Conservation (phyloP, 2,329 filamentous ascomycete species). For the Thielaviopsis euricoi region DNA sequence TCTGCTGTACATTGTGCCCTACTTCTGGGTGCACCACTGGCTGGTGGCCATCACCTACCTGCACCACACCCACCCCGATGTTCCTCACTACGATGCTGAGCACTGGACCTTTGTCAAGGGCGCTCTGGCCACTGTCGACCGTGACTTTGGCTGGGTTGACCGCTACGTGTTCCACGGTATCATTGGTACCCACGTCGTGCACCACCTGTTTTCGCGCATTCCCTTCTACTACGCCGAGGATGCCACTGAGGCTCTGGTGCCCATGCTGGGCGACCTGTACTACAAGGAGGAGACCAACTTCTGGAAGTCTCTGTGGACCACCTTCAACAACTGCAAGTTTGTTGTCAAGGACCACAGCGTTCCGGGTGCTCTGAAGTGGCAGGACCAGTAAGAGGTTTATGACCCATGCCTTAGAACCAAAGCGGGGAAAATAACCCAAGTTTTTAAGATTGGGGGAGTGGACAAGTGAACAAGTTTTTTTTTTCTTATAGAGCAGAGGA, state of each 20-base stretch:
- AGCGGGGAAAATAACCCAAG: too few species aligned
- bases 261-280: constrained; percentile 39
- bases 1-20: constrained; percentile 46
- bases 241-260: constrained; percentile 39
- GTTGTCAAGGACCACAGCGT: constrained; percentile 20
- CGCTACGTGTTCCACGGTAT: constrained; percentile 51
- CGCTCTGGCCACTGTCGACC: constrained; percentile 45
- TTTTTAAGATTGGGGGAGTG: too few species aligned
- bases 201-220: constrained; percentile 38
- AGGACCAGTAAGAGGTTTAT: not conserved
- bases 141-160: constrained; percentile 47
- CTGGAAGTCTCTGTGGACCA: constrained; percentile 27
- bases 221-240: constrained; percentile 36
- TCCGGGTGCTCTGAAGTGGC: constrained; percentile 13
- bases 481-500: not conserved
- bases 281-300: constrained; percentile 26
- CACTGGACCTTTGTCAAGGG: constrained; percentile 47
- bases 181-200: constrained; percentile 46
- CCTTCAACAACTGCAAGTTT: constrained; percentile 30
- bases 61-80: constrained; percentile 40
- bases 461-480: not conserved
- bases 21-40: constrained; percentile 57
- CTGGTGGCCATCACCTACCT: constrained; percentile 61
- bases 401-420: too few species aligned
- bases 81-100: constrained; percentile 41